Base-by-base conservation (phyloP, 1,284 basidiomycete species). In the Stygiomarasmius scandens region DNA sequence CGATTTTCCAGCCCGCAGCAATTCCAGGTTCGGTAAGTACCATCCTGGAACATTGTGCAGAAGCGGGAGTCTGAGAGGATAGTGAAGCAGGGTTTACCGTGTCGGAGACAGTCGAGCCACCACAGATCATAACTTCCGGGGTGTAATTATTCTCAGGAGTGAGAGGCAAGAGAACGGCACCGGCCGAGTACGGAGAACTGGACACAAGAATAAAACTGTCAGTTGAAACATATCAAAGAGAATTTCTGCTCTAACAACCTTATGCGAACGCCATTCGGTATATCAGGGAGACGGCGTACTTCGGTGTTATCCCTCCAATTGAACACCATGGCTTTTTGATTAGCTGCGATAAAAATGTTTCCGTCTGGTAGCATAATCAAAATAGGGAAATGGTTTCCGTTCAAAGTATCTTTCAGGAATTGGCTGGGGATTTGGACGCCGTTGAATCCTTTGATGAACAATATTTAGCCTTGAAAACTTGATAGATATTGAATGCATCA, bases 361-460 rank as follows among this genome's bases (percentile, higher is more conserved):
- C 77, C 78, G 59, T 79, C 74, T 0, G 82, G 80, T 0, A 85
- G 73, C 3, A 71, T 63, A 61, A 79, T 80, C 2, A 80, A 73
- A 58, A 83, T 76, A 0, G 84, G 83, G 67, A 84, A 85, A n/a
- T 85, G 74, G 63, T 85, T 85, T 20, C 79, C 76, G 64, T 80
- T 80, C 50, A 85, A 72, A 3, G 81, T 83, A 55, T 81, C 76
- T 49, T 71, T 69, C 4, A 85, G 70, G 72, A 85, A 85, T 16
- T 69, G 71, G 8, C 77, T 74, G 23, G 69, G 73, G 41, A 85
- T 71, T 36, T 58, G 55, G 36, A 62, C 36, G 36, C 63, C 63
- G 49, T 64, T 64, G 60, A 61, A 63, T 27, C 64, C 63, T 67
- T 41, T 19, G 36, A 44, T 29, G 32, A 20, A 10, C 65, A 73